Percentiles rank a stretch among this genome's conserved stretches.
These are phyloP conservation scores for Apiotrichum montevideense DNA, from an alignment of 1,284 basidiomycete species.

Conservation along the genomic window DNA sequence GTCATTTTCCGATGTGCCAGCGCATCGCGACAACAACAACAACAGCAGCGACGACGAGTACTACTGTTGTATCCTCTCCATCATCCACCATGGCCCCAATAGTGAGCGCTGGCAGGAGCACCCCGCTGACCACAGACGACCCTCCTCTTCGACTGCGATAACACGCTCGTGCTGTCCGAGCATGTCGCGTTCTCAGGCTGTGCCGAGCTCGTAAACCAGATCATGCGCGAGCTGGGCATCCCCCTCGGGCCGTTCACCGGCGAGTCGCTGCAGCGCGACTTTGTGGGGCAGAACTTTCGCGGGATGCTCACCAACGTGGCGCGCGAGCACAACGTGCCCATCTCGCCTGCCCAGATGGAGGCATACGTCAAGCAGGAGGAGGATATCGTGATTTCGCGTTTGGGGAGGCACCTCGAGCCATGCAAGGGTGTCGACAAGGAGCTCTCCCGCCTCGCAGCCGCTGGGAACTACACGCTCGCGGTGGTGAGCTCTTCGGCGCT, in stretches of 20 bases:
- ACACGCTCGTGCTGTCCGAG: constrained; percentile 29
- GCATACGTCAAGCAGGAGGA: constrained; percentile 18
- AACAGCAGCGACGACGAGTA: too few relatives aligned
- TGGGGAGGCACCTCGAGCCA: constrained; percentile 10
- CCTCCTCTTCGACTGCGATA: constrained; percentile 31
- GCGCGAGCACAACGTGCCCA: constrained; percentile 12
- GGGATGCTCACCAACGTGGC: constrained; percentile 18
- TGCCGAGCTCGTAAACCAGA: constrained; percentile 21
- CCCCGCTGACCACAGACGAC: constrained; percentile 4
- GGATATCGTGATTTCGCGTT: constrained; percentile 14
- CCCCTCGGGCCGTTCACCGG: constrained; percentile 14
- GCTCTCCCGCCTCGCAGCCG: constrained; percentile 7
- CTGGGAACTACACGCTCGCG: constrained; percentile 14
- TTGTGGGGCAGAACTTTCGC: constrained; percentile 29
- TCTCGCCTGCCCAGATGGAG: constrained; percentile 18
- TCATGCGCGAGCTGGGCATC: constrained; percentile 8
- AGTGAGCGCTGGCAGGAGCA: background rate
- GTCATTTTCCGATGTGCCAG: too few relatives aligned
- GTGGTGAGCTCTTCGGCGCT: constrained; percentile 22
- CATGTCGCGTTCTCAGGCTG: constrained; percentile 25
- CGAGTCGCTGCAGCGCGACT: constrained; percentile 15
- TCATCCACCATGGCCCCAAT: too few relatives aligned
- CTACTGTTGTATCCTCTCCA: too few relatives aligned
- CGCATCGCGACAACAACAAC: too few relatives aligned
- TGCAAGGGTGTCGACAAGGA: constrained; percentile 16